A percentile compares a stretch with the other conserved stretches of the same genome.
Conservation (phyloP, 371 early-diverging fungal genomes). For the Mortierella sp. region DNA sequence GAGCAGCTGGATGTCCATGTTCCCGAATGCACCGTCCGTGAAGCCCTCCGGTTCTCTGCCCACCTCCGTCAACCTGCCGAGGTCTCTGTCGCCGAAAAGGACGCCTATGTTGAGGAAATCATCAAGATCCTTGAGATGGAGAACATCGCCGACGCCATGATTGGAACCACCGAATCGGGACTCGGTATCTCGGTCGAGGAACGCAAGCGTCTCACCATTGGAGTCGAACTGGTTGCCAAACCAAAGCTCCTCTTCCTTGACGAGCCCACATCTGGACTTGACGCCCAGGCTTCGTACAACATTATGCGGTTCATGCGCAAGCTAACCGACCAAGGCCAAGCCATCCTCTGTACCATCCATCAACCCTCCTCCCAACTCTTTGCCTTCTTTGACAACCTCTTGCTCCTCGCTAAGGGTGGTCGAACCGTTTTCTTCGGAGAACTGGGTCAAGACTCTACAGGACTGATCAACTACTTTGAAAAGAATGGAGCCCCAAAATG, state of each 20-base stretch:
- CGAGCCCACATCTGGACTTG: conserved; percentile 87
- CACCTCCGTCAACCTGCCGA: conserved; percentile 74
- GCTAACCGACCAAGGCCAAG: conserved; percentile 76
- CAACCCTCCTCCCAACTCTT: conserved; percentile 88
- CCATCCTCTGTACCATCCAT: conserved; percentile 86
- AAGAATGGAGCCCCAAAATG: conserved; percentile 72
- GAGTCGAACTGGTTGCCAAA: conserved; percentile 81
- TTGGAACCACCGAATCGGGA: conserved; percentile 66
- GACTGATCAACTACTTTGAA: conserved; percentile 75
- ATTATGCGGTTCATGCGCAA: conserved; percentile 81
- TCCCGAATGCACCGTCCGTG: conserved; percentile 69
- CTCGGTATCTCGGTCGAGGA: conserved; percentile 70
- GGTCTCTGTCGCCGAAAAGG: conserved; percentile 73
- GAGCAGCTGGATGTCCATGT: conserved; percentile 89
- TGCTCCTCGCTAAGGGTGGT: conserved; percentile 88
- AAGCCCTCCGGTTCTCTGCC: conserved; percentile 79
- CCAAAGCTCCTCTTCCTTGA: conserved; percentile 87
- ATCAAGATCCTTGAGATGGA: conserved; percentile 77
- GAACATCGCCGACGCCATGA: conserved; percentile 70
- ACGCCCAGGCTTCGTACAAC: conserved; percentile 77
- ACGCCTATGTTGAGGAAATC: conserved; percentile 78
- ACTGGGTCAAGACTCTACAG: conserved; percentile 67
- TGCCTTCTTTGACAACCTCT: conserved; percentile 84
- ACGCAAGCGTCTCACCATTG: conserved; percentile 71
- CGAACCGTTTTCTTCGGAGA: conserved; percentile 84